Base-by-base conservation (phyloP, 495 filamentous ascomycete genomes). In the Hypoxylon crocopeplum region DNA sequence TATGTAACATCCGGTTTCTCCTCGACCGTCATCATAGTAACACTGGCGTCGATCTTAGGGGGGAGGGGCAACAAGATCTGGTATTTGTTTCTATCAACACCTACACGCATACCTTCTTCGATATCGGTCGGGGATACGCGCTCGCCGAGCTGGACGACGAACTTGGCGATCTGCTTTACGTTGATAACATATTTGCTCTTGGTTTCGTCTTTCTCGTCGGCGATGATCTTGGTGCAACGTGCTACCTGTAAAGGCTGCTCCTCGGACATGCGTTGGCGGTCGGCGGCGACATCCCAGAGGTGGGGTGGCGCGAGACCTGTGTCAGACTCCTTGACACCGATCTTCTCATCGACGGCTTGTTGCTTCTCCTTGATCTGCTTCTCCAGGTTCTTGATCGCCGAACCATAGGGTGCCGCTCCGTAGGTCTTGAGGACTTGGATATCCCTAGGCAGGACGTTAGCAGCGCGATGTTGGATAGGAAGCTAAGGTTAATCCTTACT, bases 131-230 rank as follows among this genome's bases (percentile, higher is more conserved):
- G 95, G 73, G 88, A 93, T 56, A 98, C 93, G 41, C 95, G 88
- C 72, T 98, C 94, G 61, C 94, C 94, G 45, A 98, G 85, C 76
- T 98, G 96, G 69, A 98, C 94, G 38, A 98, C 94, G 67, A 98
- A 98, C 77, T 98, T 98, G 71, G 94, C 94, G 59, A 98, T 98
- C 73, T 98, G 94, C 78, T 98, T 98, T 63, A 98, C 94, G 75
- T 98, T 98, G 84, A 98, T 98, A 69, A 98, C 93, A 81, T 98
- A 98, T 87, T 98, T 98, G 84, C 89, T 94, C 85, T 98, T 98
- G 64, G 96, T 91, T 24, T 88, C 78, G 77, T 98, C 93, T 78
- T 96, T 94, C 72, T 96, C 94, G 75, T 96, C 92, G 52, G 90
- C 86, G 57, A 98, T 98, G 73, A 98, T 98, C 83, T 98, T 98